Evolutionary conservation across 2,329 filamentous ascomycete genomes (phyloP).

Genomic region (Colletotrichum limetticola): DNA sequence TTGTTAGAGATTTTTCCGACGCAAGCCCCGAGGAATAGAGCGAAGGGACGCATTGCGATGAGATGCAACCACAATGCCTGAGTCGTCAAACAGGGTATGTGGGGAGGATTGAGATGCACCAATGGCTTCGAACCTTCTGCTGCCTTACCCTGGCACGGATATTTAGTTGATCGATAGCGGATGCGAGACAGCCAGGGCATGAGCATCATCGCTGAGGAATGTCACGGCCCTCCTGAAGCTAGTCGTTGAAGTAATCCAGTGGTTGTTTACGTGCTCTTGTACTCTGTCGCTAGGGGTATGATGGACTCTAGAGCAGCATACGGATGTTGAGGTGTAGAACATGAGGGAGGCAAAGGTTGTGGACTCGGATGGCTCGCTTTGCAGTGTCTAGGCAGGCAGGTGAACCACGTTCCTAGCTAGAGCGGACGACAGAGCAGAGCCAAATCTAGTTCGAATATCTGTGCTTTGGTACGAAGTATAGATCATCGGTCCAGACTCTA

Average conservation of each 20-base stretch:
- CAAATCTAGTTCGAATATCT: background rate
- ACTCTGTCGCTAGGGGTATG: too few relatives aligned
- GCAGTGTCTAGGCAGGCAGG: background rate
- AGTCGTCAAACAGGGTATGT: background rate
- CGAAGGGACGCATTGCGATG: background rate
- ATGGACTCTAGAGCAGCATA: background rate
- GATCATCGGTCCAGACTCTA: too few relatives aligned
- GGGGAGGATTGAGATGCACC: background rate
- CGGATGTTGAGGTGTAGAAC: too few relatives aligned
- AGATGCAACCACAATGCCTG: background rate
- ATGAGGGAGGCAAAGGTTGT: too few relatives aligned
- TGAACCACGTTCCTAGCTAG: background rate
- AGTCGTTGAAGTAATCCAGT: background rate
- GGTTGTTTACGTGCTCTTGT: background rate
- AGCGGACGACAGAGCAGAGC: background rate
- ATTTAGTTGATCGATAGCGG: background rate
- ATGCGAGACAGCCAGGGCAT: background rate
- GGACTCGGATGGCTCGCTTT: background rate
- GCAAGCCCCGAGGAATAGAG: background rate
- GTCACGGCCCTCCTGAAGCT: background rate
- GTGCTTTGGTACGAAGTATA: too few relatives aligned
- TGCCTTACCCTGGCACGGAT: background rate
- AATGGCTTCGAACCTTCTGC: background rate
- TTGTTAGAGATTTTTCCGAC: background rate
- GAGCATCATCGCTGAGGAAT: background rate